A percentile compares a stretch with the other conserved stretches of the same genome.
Evolutionary conservation across 2,329 filamentous ascomycete species (phyloP).

Genomic region (Parastagonospora avenae): DNA sequence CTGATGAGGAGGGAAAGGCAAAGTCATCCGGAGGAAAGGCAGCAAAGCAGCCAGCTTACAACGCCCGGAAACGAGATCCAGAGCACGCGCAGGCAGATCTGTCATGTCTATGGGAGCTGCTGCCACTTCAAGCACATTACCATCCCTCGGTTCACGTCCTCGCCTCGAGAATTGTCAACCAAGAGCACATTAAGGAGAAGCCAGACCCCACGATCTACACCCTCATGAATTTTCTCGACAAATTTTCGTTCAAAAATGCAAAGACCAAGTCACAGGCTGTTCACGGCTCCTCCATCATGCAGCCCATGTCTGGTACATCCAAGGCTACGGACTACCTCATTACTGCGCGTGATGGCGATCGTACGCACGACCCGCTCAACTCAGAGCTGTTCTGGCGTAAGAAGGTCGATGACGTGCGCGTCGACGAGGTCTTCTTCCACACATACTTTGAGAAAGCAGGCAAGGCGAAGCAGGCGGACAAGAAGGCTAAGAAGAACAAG

Average conservation of each 20-base stretch:
- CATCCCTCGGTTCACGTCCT: conserved; percentile 92
- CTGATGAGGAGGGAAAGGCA: conserved; percentile 51
- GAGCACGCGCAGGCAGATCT: conserved; percentile 90
- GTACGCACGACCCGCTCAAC: conserved; percentile 73
- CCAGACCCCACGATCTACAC: conserved; percentile 90
- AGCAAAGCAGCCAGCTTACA: conserved; percentile 60
- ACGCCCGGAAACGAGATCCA: conserved; percentile 88
- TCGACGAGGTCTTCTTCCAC: conserved; percentile 97
- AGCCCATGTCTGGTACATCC: conserved; percentile 74
- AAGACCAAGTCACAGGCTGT: conserved; percentile 66
- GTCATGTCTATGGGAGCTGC: conserved; percentile 90
- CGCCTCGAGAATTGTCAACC: conserved; percentile 71
- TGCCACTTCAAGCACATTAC: conserved; percentile 81
- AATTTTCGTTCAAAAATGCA: conserved; percentile 96
- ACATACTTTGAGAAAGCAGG: conserved; percentile 82
- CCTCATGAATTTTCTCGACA: conserved; percentile 93
- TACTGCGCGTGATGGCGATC: conserved; percentile 62
- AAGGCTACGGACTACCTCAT: conserved; percentile 66
- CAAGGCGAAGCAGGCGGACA: conserved; percentile 60
- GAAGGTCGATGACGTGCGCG: conserved; percentile 83
- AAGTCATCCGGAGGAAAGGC: conserved; percentile 23
- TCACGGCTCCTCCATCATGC: conserved; percentile 93
- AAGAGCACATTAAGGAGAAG: conserved; percentile 77
- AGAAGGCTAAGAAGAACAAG: conserved; percentile 60
- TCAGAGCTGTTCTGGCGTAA: conserved; percentile 89